Evolutionary conservation across 1,284 basidiomycete species (phyloP).

Genomic region (Cryptococcus sp.): DNA sequence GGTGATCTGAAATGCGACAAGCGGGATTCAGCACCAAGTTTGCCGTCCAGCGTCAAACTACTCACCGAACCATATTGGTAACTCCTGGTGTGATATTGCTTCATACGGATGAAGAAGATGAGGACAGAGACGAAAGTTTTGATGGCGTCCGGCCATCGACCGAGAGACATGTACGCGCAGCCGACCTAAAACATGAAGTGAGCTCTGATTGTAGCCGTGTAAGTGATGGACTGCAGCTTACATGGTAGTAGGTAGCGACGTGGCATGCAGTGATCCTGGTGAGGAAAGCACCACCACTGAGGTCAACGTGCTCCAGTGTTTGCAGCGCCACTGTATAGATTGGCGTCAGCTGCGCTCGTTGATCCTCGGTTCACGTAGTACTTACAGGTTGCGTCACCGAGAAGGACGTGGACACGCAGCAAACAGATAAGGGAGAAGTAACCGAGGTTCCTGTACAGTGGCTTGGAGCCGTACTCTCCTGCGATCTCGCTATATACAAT

Average conservation of each 20-base stretch:
- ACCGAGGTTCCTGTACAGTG: conserved; percentile 93
- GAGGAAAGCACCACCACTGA: conserved; percentile 76
- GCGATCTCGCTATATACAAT: conserved; percentile 61
- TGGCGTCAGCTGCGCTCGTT: neutral
- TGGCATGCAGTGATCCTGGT: conserved; percentile 92
- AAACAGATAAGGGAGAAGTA: conserved; percentile 97
- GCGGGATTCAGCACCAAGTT: neutral
- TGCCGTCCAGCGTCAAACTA: neutral
- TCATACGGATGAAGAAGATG: conserved; percentile 88
- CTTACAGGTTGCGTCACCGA: conserved; percentile 82
- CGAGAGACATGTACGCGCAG: conserved; percentile 93
- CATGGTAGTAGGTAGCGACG: conserved; percentile 58
- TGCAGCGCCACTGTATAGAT: conserved; percentile 73
- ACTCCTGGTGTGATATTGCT: conserved; percentile 91
- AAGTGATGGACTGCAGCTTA: neutral
- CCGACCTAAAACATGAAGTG: conserved; percentile 70
- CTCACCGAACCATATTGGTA: conserved; percentile 93
- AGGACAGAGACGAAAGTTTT: conserved; percentile 89
- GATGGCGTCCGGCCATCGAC: conserved; percentile 92
- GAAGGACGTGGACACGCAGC: conserved; percentile 89
- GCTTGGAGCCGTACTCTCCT: conserved; percentile 86
- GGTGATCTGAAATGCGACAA: conserved; percentile 66
- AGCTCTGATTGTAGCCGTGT: neutral
- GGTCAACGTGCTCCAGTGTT: conserved; percentile 89
- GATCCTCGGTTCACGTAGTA: neutral